These are phyloP conservation scores for Penicillium dipodomyicola DNA, from an alignment of 495 filamentous ascomycete genomes.

Conservation along the genomic window DNA sequence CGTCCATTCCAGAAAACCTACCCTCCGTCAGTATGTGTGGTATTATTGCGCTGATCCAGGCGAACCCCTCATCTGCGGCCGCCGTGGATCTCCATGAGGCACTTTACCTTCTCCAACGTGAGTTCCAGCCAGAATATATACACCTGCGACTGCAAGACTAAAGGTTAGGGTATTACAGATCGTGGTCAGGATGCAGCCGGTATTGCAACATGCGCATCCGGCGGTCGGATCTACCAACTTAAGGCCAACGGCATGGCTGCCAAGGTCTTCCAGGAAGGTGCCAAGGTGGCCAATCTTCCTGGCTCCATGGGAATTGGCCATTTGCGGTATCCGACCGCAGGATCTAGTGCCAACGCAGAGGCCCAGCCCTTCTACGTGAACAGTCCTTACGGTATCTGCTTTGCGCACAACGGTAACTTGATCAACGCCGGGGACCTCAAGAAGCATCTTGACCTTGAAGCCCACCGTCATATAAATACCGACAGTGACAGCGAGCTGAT, in stretches of 20 bases:
- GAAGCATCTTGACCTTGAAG: constrained; percentile 77
- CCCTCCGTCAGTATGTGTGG: constrained; percentile 67
- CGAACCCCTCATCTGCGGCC: constrained; percentile 60
- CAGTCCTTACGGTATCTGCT: constrained; percentile 74
- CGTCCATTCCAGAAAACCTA: constrained; percentile 16
- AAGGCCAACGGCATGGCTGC: constrained; percentile 92
- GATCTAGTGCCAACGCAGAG: constrained; percentile 66
- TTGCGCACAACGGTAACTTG: constrained; percentile 84
- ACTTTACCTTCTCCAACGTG: constrained; percentile 78
- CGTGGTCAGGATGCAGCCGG: constrained; percentile 91
- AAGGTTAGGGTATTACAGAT: constrained; percentile 31
- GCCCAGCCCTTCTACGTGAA: constrained; percentile 87
- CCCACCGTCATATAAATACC: constrained; percentile 94
- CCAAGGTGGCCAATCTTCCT: constrained; percentile 71
- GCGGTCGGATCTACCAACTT: constrained; percentile 82
- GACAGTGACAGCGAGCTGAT: constrained; percentile 93
- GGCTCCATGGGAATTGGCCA: constrained; percentile 90
- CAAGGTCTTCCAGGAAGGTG: constrained; percentile 79
- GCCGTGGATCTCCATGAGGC: constrained; percentile 85
- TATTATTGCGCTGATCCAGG: constrained; percentile 78
- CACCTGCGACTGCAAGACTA: constrained; percentile 14
- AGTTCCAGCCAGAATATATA: constrained; percentile 22
- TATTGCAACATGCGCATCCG: constrained; percentile 70
- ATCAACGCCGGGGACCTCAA: constrained; percentile 86
- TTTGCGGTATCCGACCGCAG: constrained; percentile 87